Conservation (phyloP, 192 early-diverging fungal genomes). For the Dissophora ornata region DNA sequence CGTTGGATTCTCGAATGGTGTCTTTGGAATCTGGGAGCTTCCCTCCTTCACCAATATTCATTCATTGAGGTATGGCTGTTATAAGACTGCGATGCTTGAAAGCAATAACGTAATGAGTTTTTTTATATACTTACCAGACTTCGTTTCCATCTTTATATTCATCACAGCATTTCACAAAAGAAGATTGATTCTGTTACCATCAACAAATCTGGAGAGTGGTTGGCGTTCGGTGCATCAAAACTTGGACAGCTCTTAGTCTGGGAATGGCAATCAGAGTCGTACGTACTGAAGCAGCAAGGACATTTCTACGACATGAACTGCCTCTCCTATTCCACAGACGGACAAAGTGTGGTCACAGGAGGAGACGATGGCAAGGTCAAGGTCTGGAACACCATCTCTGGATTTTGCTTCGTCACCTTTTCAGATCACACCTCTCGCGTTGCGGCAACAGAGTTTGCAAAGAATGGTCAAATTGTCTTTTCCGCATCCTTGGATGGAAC, state of each 20-base stretch:
- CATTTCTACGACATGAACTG: constrained; percentile 95
- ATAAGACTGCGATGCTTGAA: no score
- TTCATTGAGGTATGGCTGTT: constrained; percentile 92
- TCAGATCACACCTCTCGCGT: constrained; percentile 89
- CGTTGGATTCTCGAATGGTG: constrained; percentile 91
- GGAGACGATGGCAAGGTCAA: constrained; percentile 98
- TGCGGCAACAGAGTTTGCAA: constrained; percentile 88
- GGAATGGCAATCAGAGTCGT: constrained; percentile 99
- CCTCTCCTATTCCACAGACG: constrained; percentile 90
- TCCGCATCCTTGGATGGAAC: constrained; percentile 97
- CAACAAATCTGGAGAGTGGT: constrained; percentile 95
- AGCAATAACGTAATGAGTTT: no score
- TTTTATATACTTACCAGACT: no score
- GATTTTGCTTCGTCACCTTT: constrained; percentile 99
- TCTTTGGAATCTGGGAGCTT: constrained; percentile 99
- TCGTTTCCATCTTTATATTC: background rate
- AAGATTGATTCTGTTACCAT: constrained; percentile 91
- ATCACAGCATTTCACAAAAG: constrained; percentile 89
- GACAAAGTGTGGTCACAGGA: constrained; percentile 94
- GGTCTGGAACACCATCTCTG: constrained; percentile 95
- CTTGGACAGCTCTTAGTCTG: constrained; percentile 98
- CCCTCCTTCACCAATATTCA: constrained; percentile 95
- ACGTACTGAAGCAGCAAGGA: constrained; percentile 99
- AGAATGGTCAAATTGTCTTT: constrained; percentile 92
- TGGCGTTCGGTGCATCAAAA: constrained; percentile 92